Base-by-base conservation (phyloP, 129 eudicot species). In the Silybum marianum region DNA sequence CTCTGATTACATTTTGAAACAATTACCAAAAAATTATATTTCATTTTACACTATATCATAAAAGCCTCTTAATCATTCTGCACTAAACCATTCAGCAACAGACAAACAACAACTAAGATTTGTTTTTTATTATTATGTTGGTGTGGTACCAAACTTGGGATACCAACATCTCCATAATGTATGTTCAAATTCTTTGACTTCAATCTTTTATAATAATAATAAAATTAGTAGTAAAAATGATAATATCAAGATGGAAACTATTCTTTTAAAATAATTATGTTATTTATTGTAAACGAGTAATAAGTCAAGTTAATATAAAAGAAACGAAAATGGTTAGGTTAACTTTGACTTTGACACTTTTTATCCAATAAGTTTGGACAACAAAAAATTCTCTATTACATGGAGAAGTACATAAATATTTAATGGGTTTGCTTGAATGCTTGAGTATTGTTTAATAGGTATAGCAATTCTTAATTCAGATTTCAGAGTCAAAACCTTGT, bases 81-180 rank as follows among this genome's bases (percentile, higher is more conserved):
- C n/a, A n/a, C n/a, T n/a, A n/a, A n/a, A n/a, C n/a, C n/a, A n/a
- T n/a, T n/a, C n/a, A n/a, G n/a, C n/a, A n/a, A n/a, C n/a, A n/a
- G n/a, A n/a, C n/a, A n/a, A n/a, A n/a, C n/a, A n/a, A n/a, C n/a
- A n/a, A n/a, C n/a, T 28, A 30, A 40, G 48, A 69, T 69, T 69
- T 69, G 76, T 69, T 79, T 46, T 69, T 28, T 28, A 26, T 78
- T 69, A 78, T 69, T 69, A 78, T 69, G 75, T 69, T 69, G 68
- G 69, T 69, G 40, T 42, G 19, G 38, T 28, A 78, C 69, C 75
- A 9, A 69, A 24, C 66, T 16, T 38, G 68, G 63, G 22, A 13
- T 42, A 25, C 65, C 63, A 51, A 14, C 21, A 54, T 54, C 22
- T 54, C 8, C 63, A 54, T 54, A 54, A 48, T 14, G 16, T 10